A percentile compares a stretch with the other conserved stretches of the same genome.
Conservation (phyloP, 139 green algal genomes). For the Coelastrella sp. region DNA sequence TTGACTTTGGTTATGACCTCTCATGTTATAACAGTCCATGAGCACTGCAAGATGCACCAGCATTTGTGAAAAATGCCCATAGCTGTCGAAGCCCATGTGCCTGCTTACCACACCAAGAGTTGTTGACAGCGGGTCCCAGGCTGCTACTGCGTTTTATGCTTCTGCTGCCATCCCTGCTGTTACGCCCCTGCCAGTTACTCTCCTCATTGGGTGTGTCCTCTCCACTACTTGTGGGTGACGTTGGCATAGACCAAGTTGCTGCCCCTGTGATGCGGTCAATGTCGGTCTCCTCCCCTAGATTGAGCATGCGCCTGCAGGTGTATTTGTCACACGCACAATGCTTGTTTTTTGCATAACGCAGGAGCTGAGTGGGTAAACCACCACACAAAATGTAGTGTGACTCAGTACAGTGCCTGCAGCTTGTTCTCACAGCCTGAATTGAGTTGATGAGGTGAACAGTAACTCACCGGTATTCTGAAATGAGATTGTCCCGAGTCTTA, state of each 20-base stretch:
- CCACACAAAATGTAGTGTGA: too few species aligned
- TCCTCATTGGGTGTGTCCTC: neutral
- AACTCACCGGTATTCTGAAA: conserved; percentile 61
- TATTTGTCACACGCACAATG: too few species aligned
- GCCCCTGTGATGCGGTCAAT: conserved; percentile 39
- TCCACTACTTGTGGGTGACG: conserved; percentile 4
- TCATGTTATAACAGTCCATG: neutral
- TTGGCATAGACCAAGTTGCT: conserved; percentile 37
- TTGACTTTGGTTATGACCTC: neutral
- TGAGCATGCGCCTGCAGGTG: conserved; percentile 28
- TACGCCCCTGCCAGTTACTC: neutral
- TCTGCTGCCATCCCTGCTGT: neutral
- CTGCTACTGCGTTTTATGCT: neutral
- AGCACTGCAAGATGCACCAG: neutral
- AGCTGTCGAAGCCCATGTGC: too few species aligned
- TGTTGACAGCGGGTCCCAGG: neutral
- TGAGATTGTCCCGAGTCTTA: conserved; percentile 68
- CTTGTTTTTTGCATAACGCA: too few species aligned
- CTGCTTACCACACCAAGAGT: too few species aligned
- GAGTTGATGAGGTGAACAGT: neutral
- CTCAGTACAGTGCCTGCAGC: too few species aligned
- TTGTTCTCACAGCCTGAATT: too few species aligned
- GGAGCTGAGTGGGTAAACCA: too few species aligned
- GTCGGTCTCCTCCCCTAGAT: conserved; percentile 25
- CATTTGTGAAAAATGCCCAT: too few species aligned